Conservation (phyloP, 306 rosid species). For the Rosa rugosa region DNA sequence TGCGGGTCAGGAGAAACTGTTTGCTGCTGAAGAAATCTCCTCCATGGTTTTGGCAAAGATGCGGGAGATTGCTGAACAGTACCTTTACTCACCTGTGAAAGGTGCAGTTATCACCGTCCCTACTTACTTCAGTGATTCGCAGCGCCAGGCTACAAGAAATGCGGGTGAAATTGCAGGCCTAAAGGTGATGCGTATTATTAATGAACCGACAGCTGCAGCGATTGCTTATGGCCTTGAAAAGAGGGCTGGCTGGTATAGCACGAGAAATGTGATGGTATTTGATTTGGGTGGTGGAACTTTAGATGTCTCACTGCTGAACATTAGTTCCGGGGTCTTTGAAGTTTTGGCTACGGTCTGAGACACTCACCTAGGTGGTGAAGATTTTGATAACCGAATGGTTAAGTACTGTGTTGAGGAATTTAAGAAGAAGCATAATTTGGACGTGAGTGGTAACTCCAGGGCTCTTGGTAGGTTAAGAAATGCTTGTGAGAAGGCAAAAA, state of each 20-base stretch:
- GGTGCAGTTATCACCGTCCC: neutral
- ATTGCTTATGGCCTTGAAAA: neutral
- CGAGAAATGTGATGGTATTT: neutral
- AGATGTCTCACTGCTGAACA: neutral
- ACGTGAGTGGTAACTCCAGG: neutral
- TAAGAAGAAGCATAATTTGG: neutral
- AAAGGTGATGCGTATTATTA: neutral
- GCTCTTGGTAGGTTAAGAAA: neutral
- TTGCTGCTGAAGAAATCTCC: neutral
- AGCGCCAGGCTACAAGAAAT: neutral
- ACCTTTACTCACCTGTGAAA: neutral
- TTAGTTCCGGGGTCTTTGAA: neutral
- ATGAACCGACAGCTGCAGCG: neutral
- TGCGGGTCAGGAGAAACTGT: neutral
- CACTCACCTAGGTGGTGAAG: neutral
- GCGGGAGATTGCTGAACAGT: neutral
- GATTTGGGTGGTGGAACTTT: constrained; percentile 2
- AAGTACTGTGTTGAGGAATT: neutral
- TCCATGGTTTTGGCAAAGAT: neutral
- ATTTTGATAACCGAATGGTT: neutral
- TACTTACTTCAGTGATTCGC: neutral
- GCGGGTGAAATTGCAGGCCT: neutral
- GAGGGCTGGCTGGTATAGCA: neutral
- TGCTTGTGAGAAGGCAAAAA: neutral
- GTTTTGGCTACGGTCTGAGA: neutral